These are phyloP conservation scores for Xylaria sp. DNA, from an alignment of 2,329 filamentous ascomycete genomes.

Conservation along the genomic window DNA sequence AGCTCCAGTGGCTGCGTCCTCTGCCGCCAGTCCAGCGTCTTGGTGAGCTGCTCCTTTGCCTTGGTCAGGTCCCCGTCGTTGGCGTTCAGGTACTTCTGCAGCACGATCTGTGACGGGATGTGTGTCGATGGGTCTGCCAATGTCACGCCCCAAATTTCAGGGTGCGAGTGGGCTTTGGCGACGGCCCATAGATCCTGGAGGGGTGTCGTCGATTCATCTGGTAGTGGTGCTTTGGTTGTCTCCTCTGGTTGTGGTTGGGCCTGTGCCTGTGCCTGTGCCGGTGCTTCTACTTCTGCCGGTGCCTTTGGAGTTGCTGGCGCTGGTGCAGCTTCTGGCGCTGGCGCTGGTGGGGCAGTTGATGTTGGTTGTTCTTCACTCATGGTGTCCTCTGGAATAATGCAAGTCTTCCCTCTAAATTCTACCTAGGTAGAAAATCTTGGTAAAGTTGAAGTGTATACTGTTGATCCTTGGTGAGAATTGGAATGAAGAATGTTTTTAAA, in stretches of 20 bases:
- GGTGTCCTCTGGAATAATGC: background rate
- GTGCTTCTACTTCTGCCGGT: background rate
- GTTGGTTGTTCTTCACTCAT: conserved; percentile 33
- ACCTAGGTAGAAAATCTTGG: no score
- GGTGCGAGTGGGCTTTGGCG: conserved; percentile 58
- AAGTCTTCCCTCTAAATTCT: no score
- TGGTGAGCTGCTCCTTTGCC: conserved; percentile 80
- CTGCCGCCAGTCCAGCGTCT: conserved; percentile 86
- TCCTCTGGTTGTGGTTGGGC: conserved; percentile 4
- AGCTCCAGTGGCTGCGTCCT: conserved; percentile 76
- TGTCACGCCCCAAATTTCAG: conserved; percentile 88
- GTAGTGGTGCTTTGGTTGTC: conserved; percentile 34
- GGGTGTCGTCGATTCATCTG: conserved; percentile 43
- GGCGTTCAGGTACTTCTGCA: conserved; percentile 94
- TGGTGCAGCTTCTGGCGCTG: background rate
- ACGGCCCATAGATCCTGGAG: conserved; percentile 48
- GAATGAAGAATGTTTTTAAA: background rate
- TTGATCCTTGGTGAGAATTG: background rate
- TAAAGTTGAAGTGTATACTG: background rate
- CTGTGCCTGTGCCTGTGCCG: background rate
- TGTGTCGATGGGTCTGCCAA: conserved; percentile 65
- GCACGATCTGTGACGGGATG: conserved; percentile 81
- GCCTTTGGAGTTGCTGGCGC: background rate
- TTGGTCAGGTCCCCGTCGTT: conserved; percentile 80
- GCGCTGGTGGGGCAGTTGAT: conserved; percentile 16